Base-by-base conservation (phyloP, 441 rosid species). In the Gossypium schwendimanii region DNA sequence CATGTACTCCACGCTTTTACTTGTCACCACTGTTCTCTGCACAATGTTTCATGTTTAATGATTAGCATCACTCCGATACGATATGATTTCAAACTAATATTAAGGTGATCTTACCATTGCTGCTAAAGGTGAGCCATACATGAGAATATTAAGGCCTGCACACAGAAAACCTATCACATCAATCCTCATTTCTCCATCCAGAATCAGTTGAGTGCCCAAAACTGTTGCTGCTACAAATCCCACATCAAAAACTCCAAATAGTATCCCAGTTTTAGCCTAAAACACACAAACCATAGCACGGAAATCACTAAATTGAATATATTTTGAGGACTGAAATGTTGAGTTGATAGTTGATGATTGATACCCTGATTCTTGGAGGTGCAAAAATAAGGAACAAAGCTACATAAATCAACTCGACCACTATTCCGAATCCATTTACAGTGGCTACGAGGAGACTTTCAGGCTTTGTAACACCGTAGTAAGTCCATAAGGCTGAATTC, bases 401-500 rank as follows among this genome's bases (percentile, higher is more conserved):
- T 0, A 91, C 80, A 71, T 80, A 91, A 53, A 77, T 62, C 68
- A 76, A 73, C 77, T 89, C 96, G 23, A 86, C 87, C 1, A 86
- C 6, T 31, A 71, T 73, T 3, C 97, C 96, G 55, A 94, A 87
- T 1, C 91, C 87, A 78, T 87, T 89, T 21, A 94, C 81, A 0
- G 96, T 91, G 69, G 95, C 85, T 2, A 94, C 89, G 49, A 94
- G 80, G 53, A 71, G 63, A 28, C 81, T 87, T 68, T 89, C 88
- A 3, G 92, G 88, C 72, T 86, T 90, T 58, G 81, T 87, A 11
- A 87, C 75, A 7, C 98, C 97, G 54, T 91, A 91, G 72, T 90
- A 94, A 41, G 91, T 88, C 96, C 97, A 94, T 15, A 89, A 71
- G 17, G 87, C 83, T 57, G 91, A 75, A 71, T 70, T 82, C 67